Conservation (phyloP, 2,329 filamentous ascomycete genomes). For the Aspergillus pseudoglaucus region DNA sequence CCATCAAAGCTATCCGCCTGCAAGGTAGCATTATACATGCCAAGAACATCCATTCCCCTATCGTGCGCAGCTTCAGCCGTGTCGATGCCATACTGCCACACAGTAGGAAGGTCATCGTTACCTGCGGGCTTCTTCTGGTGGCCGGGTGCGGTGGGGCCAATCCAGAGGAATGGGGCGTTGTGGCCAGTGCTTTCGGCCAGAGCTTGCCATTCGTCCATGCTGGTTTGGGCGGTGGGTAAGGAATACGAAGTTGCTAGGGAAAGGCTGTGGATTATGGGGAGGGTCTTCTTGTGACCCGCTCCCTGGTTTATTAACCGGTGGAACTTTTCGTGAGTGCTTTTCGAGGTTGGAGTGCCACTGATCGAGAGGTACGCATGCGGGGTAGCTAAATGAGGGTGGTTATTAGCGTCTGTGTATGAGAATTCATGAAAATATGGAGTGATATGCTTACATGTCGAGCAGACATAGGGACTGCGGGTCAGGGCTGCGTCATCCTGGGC, state of each 20-base stretch:
- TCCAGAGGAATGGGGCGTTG: slow-evolving; percentile 38
- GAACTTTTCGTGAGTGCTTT: slow-evolving; percentile 23
- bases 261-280: slow-evolving; percentile 36
- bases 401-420: slow-evolving; percentile 3
- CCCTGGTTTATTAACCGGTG: slow-evolving; percentile 21
- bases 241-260: slow-evolving; percentile 27
- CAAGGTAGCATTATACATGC: slow-evolving; percentile 40
- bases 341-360: slow-evolving; percentile 23
- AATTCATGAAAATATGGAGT: background rate
- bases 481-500: slow-evolving; percentile 4
- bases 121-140: slow-evolving; percentile 25
- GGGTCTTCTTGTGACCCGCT: slow-evolving; percentile 30
- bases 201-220: slow-evolving; percentile 36
- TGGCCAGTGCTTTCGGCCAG: slow-evolving; percentile 29
- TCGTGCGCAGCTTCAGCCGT: slow-evolving; percentile 26
- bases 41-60: slow-evolving; percentile 35
- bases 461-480: slow-evolving; percentile 12
- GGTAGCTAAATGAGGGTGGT: slow-evolving; percentile 18
- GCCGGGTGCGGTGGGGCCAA: slow-evolving; percentile 35
- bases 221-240: slow-evolving; percentile 20
- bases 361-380: slow-evolving; percentile 33
- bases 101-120: slow-evolving; percentile 25
- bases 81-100: slow-evolving; percentile 36
- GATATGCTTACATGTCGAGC: slow-evolving; percentile 14
- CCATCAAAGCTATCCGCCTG: slow-evolving; percentile 36